Base-by-base conservation (phyloP, 2,329 filamentous ascomycete genomes). In the Stagonosporopsis rhizophila region DNA sequence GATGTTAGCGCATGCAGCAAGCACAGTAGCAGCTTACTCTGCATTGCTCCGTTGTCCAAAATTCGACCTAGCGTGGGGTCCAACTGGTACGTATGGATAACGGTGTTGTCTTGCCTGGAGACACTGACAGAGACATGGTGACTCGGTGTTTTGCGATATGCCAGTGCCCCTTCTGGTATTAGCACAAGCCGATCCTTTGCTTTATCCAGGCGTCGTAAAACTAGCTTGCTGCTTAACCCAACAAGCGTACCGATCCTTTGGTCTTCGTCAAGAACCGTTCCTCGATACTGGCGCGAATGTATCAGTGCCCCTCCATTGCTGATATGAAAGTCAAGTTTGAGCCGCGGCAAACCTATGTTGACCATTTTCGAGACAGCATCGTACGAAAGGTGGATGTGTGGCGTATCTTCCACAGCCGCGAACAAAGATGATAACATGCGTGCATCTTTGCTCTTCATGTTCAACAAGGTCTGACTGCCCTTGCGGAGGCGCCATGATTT, bases 1-100 rank as follows among this genome's bases (percentile, higher is more conserved):
- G 84, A 83, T 0, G 85, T 87, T 0, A 85, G 52, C 0, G 81
- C 83, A 58, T 88, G 84, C 0, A 88, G 67, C 25, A 82, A 82
- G 8, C 55, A 74, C 0, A 85, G 71, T 17, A 80, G 77, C 0
- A 89, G 71, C 47, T 82, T 84, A 66, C 82, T 84, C 11, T 80
- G 76, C 0, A 86, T 42, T 12, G 73, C 81, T 0, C 80, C 81
- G 58, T 80, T 83, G 17, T 83, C 82, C 0, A 77, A 57, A 0
- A 89, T 64, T 2, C 80, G 74, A 0, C 84, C 80, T 0, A 89
- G 77, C 1, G 70, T 69, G 0, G 60, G 41, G 56, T 89, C 82
- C 0, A 89, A 65, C 0, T 68, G 62, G 59, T 84, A 88, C 0
- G 72, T 60, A 41, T 85, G 79, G 6, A 77, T 64, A 7, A 60